Conservation (phyloP, 495 filamentous ascomycete genomes). For the Tuber microsphaerosporum region DNA sequence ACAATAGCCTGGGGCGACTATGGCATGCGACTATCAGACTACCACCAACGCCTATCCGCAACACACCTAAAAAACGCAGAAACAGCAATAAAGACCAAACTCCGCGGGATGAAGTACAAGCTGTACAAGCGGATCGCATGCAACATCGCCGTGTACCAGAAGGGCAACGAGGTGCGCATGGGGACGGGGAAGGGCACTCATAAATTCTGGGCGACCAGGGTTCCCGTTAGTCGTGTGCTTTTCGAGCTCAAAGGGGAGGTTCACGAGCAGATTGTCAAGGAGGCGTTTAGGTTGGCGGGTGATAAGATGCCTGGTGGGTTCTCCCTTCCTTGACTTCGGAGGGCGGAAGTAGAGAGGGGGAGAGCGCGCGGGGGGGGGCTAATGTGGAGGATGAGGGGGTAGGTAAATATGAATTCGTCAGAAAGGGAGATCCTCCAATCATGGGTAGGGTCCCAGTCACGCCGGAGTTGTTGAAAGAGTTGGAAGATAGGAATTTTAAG, state of each 20-base stretch:
- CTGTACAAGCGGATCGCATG: slow-evolving; percentile 84
- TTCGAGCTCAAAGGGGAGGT: slow-evolving; percentile 86
- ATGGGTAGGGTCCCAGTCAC: slow-evolving; percentile 87
- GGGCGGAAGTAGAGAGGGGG: too few species aligned
- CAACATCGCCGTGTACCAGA: slow-evolving; percentile 89
- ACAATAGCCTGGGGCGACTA: slow-evolving; percentile 96
- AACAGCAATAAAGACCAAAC: slow-evolving; percentile 77
- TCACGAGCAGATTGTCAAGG: slow-evolving; percentile 88
- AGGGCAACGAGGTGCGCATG: slow-evolving; percentile 95
- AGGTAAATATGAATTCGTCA: slow-evolving; percentile 92
- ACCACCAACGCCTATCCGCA: slow-evolving; percentile 86
- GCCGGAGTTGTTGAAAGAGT: slow-evolving; percentile 33
- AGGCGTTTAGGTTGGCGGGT: slow-evolving; percentile 88
- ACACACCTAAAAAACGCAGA: slow-evolving; percentile 78
- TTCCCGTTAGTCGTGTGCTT: slow-evolving; percentile 78
- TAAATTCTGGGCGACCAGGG: slow-evolving; percentile 87
- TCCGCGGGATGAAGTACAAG: slow-evolving; percentile 86
- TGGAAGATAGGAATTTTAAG: slow-evolving; percentile 28
- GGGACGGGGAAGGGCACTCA: slow-evolving; percentile 97
- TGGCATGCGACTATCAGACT: slow-evolving; percentile 85
- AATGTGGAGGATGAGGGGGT: not conserved
- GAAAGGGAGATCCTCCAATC: slow-evolving; percentile 80
- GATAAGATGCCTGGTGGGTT: slow-evolving; percentile 87
- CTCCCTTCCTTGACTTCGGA: slow-evolving; percentile 1
- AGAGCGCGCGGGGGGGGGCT: slow-evolving; percentile 1